Base-by-base conservation (phyloP, 202 grass and related monocot species). In the Panicum hallii region DNA sequence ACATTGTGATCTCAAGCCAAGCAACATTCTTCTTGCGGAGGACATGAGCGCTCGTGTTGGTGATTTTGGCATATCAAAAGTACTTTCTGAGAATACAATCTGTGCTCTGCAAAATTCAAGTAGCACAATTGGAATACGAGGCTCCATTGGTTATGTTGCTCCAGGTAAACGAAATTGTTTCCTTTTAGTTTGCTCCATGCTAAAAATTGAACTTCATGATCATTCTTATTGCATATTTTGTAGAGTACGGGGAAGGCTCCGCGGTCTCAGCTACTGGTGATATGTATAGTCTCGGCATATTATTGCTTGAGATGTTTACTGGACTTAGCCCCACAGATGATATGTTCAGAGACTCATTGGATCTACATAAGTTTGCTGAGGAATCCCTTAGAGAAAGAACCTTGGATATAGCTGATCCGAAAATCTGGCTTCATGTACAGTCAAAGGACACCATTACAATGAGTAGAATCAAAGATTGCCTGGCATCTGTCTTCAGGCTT, bases 121-220 rank as follows among this genome's bases (percentile, higher is more conserved):
- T 58, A 83, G 72, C 78, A 67, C 78, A 30, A 78, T 22, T 46
- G 77, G 88, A 12, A 90, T 87, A 83, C 87, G 83, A 87, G 82
- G 87, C 9, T 65, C 78, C 43, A 86, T 90, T 49, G 78, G 60
- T 58, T 14, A 23, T 44, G 6, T 46, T 45, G n/a, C 7, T 60
- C 20, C 9, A 4, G 55, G 26, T 26, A 26, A 26, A 26, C 26
- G 26, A 26, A 26, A 26, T 26, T 26, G 26, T 26, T 26, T 26
- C 26, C 26, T 26, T 26, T 26, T 26, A 26, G 26, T 26, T 26
- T 26, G 26, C 26, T 26, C 26, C 26, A 26, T 26, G 26, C 26
- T 26, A 26, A 26, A 26, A 26, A 26, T 26, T 26, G 26, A 26
- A 26, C 26, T 26, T 26, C 26, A 26, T 26, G 26, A 26, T 26